phyloP scores from a whole-genome alignment of 208 protist genomes.

The Dictyostelium gargantuum region DNA sequence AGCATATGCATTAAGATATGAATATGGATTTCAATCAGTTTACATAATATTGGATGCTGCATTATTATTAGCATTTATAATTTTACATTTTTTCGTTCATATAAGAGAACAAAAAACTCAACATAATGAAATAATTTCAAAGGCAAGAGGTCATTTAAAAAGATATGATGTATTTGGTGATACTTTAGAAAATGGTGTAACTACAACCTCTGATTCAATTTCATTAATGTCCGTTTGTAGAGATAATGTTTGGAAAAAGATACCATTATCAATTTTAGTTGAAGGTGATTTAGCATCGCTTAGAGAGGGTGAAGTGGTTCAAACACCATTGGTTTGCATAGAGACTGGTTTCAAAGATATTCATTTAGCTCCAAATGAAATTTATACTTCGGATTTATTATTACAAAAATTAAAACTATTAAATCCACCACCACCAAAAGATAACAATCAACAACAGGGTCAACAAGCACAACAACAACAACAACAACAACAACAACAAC shows the following conservation, averaged over 20 bases:
- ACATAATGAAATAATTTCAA: conserved; percentile 48
- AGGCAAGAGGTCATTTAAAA: conserved; percentile 33
- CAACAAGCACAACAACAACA: not conserved
- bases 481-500: not conserved
- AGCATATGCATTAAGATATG: not conserved
- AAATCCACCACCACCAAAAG: not conserved
- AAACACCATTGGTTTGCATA: not conserved
- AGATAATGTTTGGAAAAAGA: conserved; percentile 48
- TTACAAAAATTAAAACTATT: not conserved
- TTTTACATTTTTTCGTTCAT: conserved; percentile 5
- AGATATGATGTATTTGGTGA: conserved; percentile 1
- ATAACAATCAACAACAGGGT: not conserved
- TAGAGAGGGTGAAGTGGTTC: not conserved
- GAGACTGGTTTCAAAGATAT: not conserved
- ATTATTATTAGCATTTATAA: not conserved
- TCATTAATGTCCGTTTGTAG: conserved; percentile 14
- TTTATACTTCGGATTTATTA: not conserved
- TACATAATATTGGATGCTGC: conserved; percentile 35
- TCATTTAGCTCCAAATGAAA: not conserved
- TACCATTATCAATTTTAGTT: conserved; percentile 29
- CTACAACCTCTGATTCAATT: not conserved
- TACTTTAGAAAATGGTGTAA: conserved; percentile 9
- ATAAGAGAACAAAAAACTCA: not conserved
- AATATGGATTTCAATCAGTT: conserved; percentile 12
- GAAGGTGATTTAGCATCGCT: conserved; percentile 41